Percentiles rank a stretch among this genome's conserved stretches.
Evolutionary conservation across 2,329 filamentous ascomycete species (phyloP).

Genomic region (Fusarium haematococcum): DNA sequence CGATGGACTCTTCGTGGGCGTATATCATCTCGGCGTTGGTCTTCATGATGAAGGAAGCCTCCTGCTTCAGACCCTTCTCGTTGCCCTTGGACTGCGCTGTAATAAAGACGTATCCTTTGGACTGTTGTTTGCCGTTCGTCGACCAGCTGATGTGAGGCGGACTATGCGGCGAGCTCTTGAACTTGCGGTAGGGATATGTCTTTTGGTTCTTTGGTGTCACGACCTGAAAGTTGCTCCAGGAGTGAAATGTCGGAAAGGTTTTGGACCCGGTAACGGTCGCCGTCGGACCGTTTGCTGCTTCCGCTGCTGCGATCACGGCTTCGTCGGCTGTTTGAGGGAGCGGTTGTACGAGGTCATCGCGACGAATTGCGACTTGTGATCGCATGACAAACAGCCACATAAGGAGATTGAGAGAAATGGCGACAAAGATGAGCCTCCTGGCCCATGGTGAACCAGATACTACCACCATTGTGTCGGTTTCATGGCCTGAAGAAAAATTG

Average conservation of each 20-base stretch:
- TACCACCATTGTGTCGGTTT: conserved; percentile 19
- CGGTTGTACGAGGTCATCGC: neutral
- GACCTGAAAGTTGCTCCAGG: conserved; percentile 37
- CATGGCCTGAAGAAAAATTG: neutral
- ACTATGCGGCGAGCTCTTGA: conserved; percentile 40
- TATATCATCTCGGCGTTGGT: conserved; percentile 48
- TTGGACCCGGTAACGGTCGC: conserved; percentile 1
- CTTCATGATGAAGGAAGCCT: conserved; percentile 38
- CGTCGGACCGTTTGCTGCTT: neutral
- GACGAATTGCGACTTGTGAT: neutral
- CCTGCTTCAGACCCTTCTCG: conserved; percentile 20
- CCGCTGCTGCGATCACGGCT: neutral
- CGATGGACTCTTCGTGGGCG: conserved; percentile 19
- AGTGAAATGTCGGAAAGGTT: conserved; percentile 18
- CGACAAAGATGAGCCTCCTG: conserved; percentile 14
- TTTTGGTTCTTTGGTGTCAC: conserved; percentile 16
- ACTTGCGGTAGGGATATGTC: conserved; percentile 36
- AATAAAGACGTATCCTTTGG: conserved; percentile 45
- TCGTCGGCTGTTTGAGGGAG: neutral
- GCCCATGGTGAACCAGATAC: conserved; percentile 33
- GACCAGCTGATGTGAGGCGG: conserved; percentile 37
- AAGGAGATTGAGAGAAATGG: conserved; percentile 14
- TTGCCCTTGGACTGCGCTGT: conserved; percentile 29
- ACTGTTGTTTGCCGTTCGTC: conserved; percentile 28
- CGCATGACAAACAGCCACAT: conserved; percentile 25